Evolutionary conservation across 1,284 basidiomycete species (phyloP).

Genomic region (Schizophyllum commune): DNA sequence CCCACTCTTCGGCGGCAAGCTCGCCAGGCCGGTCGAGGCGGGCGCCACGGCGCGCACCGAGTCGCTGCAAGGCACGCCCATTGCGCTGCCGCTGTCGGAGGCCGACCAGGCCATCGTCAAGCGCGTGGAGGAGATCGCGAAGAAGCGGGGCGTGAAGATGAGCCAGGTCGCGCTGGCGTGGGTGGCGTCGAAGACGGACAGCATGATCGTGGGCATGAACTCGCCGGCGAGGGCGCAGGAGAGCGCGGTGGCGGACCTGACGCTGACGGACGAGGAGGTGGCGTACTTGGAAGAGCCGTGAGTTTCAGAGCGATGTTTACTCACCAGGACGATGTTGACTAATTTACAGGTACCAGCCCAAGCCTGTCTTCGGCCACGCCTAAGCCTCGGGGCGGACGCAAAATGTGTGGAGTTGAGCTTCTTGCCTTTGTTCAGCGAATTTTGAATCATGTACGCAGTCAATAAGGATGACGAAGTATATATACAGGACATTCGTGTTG

Average conservation of each 20-base stretch:
- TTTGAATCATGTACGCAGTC: no score
- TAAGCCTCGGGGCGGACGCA: not conserved
- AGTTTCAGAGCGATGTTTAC: not conserved
- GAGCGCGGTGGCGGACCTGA: not conserved
- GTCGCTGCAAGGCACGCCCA: not conserved
- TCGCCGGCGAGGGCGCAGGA: not conserved
- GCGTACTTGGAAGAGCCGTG: not conserved
- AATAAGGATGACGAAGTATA: no score
- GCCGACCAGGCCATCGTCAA: constrained; percentile 11
- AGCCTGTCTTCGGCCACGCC: not conserved
- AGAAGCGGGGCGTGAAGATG: constrained; percentile 28
- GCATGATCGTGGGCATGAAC: not conserved
- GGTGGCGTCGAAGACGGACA: constrained; percentile 18
- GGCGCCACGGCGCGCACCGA: constrained; percentile 10
- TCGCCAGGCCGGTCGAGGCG: constrained; percentile 24
- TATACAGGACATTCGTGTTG: not conserved
- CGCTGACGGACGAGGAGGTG: not conserved
- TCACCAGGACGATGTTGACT: not conserved
- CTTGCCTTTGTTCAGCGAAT: no score
- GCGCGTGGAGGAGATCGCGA: constrained; percentile 30
- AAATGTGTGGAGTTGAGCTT: no score
- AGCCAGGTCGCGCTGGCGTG: constrained; percentile 30
- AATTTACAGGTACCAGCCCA: not conserved
- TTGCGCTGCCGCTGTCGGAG: not conserved
- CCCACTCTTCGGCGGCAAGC: constrained; percentile 22